These are phyloP conservation scores for Harringtonia lauricola DNA, from an alignment of 2,329 filamentous ascomycete species.

Conservation along the genomic window DNA sequence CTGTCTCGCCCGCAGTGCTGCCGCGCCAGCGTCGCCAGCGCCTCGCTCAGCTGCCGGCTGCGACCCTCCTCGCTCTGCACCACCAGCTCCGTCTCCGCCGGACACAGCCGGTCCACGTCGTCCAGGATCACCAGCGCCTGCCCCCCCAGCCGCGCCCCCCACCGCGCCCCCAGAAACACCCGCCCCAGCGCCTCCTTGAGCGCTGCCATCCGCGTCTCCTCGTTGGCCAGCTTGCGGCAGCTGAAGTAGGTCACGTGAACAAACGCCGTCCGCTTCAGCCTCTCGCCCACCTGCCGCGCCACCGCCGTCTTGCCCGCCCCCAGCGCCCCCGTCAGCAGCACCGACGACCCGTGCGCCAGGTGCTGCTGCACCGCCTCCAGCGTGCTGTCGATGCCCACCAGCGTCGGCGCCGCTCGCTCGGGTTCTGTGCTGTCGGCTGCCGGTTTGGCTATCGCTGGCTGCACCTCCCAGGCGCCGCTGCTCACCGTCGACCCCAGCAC, in stretches of 20 bases:
- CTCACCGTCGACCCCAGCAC: conserved; percentile 60
- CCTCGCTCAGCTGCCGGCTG: conserved; percentile 85
- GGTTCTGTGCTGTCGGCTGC: conserved; percentile 39
- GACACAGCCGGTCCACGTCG: conserved; percentile 86
- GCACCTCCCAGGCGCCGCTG: conserved; percentile 58
- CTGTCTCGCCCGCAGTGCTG: conserved; percentile 75
- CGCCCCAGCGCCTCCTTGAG: conserved; percentile 83
- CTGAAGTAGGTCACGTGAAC: conserved; percentile 81
- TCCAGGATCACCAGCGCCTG: conserved; percentile 79
- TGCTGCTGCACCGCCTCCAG: conserved; percentile 64
- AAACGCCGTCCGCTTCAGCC: conserved; percentile 58
- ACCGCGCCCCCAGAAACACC: conserved; percentile 79
- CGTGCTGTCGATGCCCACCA: conserved; percentile 78
- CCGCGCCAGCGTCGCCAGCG: conserved; percentile 69
- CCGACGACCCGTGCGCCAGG: conserved; percentile 75
- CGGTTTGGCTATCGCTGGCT: conserved; percentile 59
- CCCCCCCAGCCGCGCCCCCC: conserved; percentile 81
- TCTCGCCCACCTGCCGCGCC: conserved; percentile 63
- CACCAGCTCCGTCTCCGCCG: conserved; percentile 86
- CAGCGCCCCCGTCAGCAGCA: conserved; percentile 77
- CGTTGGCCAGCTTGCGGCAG: conserved; percentile 77
- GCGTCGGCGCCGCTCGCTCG: conserved; percentile 28
- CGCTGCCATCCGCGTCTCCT: conserved; percentile 79
- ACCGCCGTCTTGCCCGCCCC: conserved; percentile 85
- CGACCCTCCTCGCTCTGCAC: conserved; percentile 88